Percentiles rank a stretch among this genome's conserved stretches.
These are phyloP conservation scores for Pelargonium australe DNA, from an alignment of 441 rosid genomes.

Conservation along the genomic window DNA sequence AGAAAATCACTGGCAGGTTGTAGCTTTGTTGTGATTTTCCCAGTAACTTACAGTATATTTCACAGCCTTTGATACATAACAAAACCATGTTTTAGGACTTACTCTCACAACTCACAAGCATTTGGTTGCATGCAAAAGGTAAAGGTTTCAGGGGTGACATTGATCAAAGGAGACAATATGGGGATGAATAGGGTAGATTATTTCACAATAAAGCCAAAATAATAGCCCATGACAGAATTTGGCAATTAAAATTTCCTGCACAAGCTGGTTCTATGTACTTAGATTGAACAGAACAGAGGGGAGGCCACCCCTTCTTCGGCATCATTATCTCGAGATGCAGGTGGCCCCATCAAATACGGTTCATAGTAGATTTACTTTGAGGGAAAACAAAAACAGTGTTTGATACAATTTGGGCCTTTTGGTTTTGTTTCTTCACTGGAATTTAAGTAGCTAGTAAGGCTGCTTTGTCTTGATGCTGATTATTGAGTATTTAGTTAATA, in stretches of 20 bases:
- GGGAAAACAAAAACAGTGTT: not conserved
- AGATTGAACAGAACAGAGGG: not conserved
- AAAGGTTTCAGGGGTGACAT: not conserved
- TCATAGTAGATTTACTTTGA: not conserved
- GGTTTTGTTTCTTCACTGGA: not conserved
- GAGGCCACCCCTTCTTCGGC: not conserved
- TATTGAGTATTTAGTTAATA: slow-evolving; percentile 1
- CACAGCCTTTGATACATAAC: not conserved
- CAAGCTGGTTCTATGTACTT: not conserved
- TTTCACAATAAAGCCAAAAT: not conserved
- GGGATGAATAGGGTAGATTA: not conserved
- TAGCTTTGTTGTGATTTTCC: not conserved
- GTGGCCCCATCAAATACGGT: not conserved
- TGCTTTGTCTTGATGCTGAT: not conserved
- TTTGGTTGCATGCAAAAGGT: not conserved
- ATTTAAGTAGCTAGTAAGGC: not conserved
- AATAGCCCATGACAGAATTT: not conserved
- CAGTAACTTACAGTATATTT: not conserved
- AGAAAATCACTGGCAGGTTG: not conserved
- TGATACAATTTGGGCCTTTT: not conserved
- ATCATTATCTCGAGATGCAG: not conserved
- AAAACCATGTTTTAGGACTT: not conserved
- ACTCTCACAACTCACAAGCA: not conserved
- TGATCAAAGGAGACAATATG: not conserved
- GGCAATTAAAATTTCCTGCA: not conserved